Evolutionary conservation across 371 early-diverging fungal species (phyloP), one percentile per base, ranked within the genome.

Genomic region (Actinomortierella wolfii): DNA sequence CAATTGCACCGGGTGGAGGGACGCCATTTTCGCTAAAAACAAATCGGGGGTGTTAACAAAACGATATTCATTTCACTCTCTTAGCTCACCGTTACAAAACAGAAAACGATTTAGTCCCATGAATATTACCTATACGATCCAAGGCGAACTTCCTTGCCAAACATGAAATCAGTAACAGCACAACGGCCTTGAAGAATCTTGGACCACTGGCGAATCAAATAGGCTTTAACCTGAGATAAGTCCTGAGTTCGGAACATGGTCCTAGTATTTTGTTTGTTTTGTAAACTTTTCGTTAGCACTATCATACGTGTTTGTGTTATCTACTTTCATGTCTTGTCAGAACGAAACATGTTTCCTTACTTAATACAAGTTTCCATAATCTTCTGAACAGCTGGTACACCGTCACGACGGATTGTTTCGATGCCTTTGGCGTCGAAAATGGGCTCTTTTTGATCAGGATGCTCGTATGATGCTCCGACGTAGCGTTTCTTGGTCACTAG

Each of bases 401-500:
- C 92, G 71, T 95, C 96, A 2, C 97, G 80, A 25, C 96, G 80
- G 7, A 97, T 93, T 3, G 94, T 94, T 74, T 96, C 97, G 43
- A 94, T 94, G 0, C 97, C 97, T 70, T 97, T 97, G n/a, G 91
- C 94, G 64, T 97, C 97, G 81, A 94, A 91, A 2, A 73, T 79
- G 0, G 94, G 93, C 56, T 83, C 83, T 1, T 55, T 64, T 43
- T 92, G 85, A 2, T 73, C 69, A 0, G 67, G 69, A 2, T 68
- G 66, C 67, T 92, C 92, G 61, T 81, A 94, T 68, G 88, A 92
- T 77, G 86, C 89, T 0, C 97, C 97, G 11, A 90, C 92, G 61
- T 97, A 97, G 9, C 95, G 81, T 67, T 97, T 97, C 71, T 97
- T 97, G 21, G 95, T 85, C 21, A 94, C 75, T 49, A 97, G 61